Conservation (phyloP, 108 stramenopile genomes). For the Mediolabrus comicus region DNA sequence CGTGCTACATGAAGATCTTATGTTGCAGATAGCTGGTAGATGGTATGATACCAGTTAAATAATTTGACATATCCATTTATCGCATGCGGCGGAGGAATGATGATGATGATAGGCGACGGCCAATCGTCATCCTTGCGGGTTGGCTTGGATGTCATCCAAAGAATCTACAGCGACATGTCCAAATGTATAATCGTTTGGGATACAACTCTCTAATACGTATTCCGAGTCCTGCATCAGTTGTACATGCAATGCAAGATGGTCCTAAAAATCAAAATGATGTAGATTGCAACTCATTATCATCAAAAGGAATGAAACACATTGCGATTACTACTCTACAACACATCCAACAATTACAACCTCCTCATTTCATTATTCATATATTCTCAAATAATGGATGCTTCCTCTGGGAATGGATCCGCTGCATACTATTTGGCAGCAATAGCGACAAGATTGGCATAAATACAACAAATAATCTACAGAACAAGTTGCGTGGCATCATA, state of each 20-base stretch:
- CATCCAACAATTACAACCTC: conserved; percentile 38
- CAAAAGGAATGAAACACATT: conserved; percentile 46
- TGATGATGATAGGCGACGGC: conserved; percentile 20
- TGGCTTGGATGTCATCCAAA: conserved; percentile 79
- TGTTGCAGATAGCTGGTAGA: too few relatives aligned
- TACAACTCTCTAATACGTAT: conserved; percentile 52
- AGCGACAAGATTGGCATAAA: too few relatives aligned
- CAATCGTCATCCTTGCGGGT: conserved; percentile 67
- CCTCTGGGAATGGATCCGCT: conserved; percentile 75
- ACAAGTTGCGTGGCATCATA: conserved; percentile 53
- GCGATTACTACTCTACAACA: conserved; percentile 52
- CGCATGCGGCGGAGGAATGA: too few relatives aligned
- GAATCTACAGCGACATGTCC: conserved; percentile 50
- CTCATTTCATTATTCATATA: conserved; percentile 54
- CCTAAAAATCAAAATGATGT: not conserved
- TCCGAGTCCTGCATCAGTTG: conserved; percentile 51
- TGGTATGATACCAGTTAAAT: too few relatives aligned
- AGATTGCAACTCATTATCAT: not conserved
- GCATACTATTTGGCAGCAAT: too few relatives aligned
- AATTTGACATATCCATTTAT: too few relatives aligned
- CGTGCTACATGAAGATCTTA: too few relatives aligned
- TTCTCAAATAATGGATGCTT: conserved; percentile 90
- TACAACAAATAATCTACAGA: conserved; percentile 4
- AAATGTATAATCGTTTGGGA: conserved; percentile 55
- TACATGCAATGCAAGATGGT: conserved; percentile 34